Evolutionary conservation across 164 flowering plant genomes (phyloP), one percentile per base, ranked within the genome.

Genomic region (Buxus sempervirens): DNA sequence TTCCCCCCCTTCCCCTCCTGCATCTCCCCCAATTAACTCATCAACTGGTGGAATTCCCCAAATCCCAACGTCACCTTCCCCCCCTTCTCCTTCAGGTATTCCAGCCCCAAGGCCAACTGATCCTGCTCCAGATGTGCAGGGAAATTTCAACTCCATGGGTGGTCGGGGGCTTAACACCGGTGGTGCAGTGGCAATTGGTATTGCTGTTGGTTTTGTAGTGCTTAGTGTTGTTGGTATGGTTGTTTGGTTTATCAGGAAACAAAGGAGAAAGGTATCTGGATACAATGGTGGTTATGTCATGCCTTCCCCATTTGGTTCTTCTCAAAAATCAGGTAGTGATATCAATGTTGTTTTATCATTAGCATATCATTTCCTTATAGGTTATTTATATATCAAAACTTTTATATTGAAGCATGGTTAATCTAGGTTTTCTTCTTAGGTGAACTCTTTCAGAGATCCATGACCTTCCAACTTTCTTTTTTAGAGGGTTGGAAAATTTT

Each of bases 321-420:
- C 90, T 24, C 83, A 81, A 3, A 69, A 53, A 66, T 72, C 96
- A 73, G 91, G 96, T 90, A 74, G 60, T 49, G 62, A 20, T 63
- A 5, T 45, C 18, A 10, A 10, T 45, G 18, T 15, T 45, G 9
- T 45, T 45, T 4, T 15, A 45, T 45, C 12, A 32, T 32, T 32
- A 32, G 38, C 38, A 32, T 32, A 7, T 32, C 7, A 15, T 45
- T 45, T 15, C 12, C 18, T 45, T 45, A 45, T 10, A 15, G 51
- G 51, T 45, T 45, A 45, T 45, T 4, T 6, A 45, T 45, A 15
- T 15, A 5, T 23, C 26, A 22, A 23, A 57, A 9, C 25, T 9
- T 57, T 1, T 9, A 9, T 25, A 21, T 57, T 22, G 60, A 25
- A 22, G 26, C 27, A 12, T 13, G 14, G 8, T 9, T 22, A 21